These are phyloP conservation scores for Yamadazyma mexicana DNA, from an alignment of 1,139 yeast species.

Conservation along the genomic window DNA sequence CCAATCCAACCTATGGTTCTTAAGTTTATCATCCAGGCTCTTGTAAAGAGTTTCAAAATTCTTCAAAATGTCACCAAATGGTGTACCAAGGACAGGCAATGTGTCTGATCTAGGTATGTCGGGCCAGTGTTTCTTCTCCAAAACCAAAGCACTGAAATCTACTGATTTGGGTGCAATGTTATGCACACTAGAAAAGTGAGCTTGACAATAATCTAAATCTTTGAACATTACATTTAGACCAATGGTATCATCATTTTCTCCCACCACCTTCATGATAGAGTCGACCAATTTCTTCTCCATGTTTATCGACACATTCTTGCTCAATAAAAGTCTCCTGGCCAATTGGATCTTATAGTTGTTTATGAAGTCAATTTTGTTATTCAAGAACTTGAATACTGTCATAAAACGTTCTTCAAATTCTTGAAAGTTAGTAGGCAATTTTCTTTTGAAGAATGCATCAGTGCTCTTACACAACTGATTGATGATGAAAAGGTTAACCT, in stretches of 20 bases:
- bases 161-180: constrained; percentile 9
- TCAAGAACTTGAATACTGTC: constrained; percentile 33
- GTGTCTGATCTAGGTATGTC: constrained; percentile 32
- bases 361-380: constrained; percentile 36
- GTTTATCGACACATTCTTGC: constrained; percentile 20
- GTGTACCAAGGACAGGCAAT: constrained; percentile 19
- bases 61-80: constrained; percentile 16
- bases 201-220: constrained; percentile 27
- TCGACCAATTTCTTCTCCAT: constrained; percentile 29
- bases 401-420: constrained; percentile 24
- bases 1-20: constrained; percentile 30
- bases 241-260: constrained; percentile 35
- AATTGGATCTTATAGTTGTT: constrained; percentile 34
- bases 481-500: constrained; percentile 21
- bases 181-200: constrained; percentile 16
- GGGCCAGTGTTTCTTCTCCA: constrained; percentile 43
- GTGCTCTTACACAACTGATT: constrained; percentile 34
- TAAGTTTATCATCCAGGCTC: constrained; percentile 17
- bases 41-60: constrained; percentile 19
- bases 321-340: constrained; percentile 35
- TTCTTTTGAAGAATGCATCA: constrained; percentile 30
- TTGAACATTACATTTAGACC: constrained; percentile 35
- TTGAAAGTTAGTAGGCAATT: constrained; percentile 12
- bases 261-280: constrained; percentile 25
- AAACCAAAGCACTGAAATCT: constrained; percentile 35